Conservation (phyloP, 345 rosid species). For the Sisymbrium altissimum region DNA sequence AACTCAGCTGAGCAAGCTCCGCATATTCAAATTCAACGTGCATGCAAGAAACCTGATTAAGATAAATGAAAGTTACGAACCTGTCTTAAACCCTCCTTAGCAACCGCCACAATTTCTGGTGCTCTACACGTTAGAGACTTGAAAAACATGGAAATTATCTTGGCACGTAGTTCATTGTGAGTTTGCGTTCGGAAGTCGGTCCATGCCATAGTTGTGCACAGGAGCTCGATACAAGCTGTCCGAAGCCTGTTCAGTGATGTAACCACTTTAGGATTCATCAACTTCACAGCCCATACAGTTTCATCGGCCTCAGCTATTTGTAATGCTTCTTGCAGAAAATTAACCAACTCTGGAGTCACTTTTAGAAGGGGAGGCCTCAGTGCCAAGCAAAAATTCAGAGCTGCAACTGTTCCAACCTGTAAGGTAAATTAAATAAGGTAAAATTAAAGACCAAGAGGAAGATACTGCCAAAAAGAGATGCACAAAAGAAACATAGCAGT, state of each 20-base stretch:
- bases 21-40: neutral
- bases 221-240: slow-evolving; percentile 95
- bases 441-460: slow-evolving; percentile 15
- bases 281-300: slow-evolving; percentile 78
- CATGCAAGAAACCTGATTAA: slow-evolving; percentile 1
- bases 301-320: slow-evolving; percentile 99
- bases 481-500: slow-evolving; percentile 10
- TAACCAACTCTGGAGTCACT: slow-evolving; percentile 92
- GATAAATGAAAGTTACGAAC: slow-evolving; percentile 40
- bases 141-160: slow-evolving; percentile 97
- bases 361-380: slow-evolving; percentile 97
- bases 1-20: slow-evolving; percentile 8
- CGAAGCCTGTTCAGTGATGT: slow-evolving; percentile 81
- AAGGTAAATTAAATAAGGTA: slow-evolving; percentile 28
- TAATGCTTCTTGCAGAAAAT: slow-evolving; percentile 96
- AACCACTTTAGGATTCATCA: slow-evolving; percentile 83
- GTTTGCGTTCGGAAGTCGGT: slow-evolving; percentile 78
- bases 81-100: slow-evolving; percentile 98
- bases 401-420: slow-evolving; percentile 95
- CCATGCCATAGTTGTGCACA: slow-evolving; percentile 99
- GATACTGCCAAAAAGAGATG: slow-evolving; percentile 11
- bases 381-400: slow-evolving; percentile 92
- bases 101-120: slow-evolving; percentile 96
- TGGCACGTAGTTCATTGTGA: slow-evolving; percentile 84
- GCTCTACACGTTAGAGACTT: slow-evolving; percentile 93